Evolutionary conservation across 106 monocot genomes (phyloP).

Genomic region (Apostasia shenzhenica): DNA sequence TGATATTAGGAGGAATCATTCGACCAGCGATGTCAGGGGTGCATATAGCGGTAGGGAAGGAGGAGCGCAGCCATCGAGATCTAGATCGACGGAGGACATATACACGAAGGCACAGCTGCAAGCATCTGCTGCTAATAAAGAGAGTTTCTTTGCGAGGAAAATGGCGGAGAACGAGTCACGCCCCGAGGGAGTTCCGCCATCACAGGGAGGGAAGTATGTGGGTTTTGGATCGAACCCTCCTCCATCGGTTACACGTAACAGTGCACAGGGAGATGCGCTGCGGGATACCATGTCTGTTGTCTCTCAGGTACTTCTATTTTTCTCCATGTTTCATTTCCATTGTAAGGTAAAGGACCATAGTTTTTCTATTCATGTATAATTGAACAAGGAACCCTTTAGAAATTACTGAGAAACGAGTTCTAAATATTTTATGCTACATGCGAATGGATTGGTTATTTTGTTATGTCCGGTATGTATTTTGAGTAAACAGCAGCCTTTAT

Average conservation of each 20-base stretch:
- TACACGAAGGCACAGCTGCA: conserved; percentile 41
- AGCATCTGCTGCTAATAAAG: conserved; percentile 51
- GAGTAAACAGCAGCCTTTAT: no score
- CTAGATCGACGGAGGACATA: conserved; percentile 56
- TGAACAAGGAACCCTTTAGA: no score
- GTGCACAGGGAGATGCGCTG: conserved; percentile 3
- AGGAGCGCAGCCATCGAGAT: conserved; percentile 27
- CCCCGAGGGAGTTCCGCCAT: conserved; percentile 62
- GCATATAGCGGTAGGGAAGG: conserved; percentile 6
- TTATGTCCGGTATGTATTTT: no score
- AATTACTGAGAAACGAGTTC: no score
- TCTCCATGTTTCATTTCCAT: no score
- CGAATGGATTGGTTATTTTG: no score
- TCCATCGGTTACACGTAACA: conserved; percentile 14
- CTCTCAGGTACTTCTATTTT: neutral
- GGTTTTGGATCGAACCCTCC: conserved; percentile 52
- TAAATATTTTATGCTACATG: no score
- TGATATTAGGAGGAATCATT: conserved; percentile 59
- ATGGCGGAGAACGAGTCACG: conserved; percentile 48
- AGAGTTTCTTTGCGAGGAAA: conserved; percentile 55
- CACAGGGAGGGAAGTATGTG: conserved; percentile 66
- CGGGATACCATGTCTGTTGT: conserved; percentile 8
- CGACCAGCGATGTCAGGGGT: conserved; percentile 34
- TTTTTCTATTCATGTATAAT: no score
- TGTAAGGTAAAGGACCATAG: no score